A percentile compares a stretch with the other conserved stretches of the same genome.
phyloP scores from a whole-genome alignment of 1,284 basidiomycete genomes.

The Cystobasidium sp. region DNA sequence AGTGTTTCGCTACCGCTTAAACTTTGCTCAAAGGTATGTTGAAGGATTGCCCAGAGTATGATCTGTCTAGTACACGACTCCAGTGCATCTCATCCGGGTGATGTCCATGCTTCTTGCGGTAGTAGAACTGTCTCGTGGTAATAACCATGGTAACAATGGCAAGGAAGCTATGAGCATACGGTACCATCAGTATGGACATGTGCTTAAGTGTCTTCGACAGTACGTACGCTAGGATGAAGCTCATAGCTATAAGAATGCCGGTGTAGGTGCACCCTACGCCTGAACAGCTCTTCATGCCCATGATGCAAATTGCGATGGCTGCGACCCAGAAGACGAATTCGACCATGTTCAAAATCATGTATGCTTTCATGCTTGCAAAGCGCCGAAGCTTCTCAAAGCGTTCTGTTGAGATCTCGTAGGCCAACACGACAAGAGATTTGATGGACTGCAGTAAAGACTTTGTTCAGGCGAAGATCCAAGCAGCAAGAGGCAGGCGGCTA shows the following conservation, averaged over 20 bases:
- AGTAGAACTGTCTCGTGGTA: not conserved
- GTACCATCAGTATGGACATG: too few relatives aligned
- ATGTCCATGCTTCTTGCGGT: not conserved
- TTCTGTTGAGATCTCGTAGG: slow-evolving; percentile 11
- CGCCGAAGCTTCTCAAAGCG: not conserved
- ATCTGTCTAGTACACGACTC: slow-evolving; percentile 7
- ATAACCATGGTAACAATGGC: not conserved
- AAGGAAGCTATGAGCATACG: not conserved
- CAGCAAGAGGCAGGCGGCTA: not conserved
- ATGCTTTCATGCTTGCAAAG: slow-evolving; percentile 1
- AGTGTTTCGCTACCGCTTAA: not conserved
- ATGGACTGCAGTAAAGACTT: not conserved
- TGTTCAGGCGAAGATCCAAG: not conserved
- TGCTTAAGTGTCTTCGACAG: too few relatives aligned
- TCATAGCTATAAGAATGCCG: not conserved
- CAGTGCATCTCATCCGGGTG: slow-evolving; percentile 5
- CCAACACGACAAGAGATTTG: slow-evolving; percentile 13
- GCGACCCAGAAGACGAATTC: slow-evolving; percentile 30
- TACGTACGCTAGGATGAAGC: not conserved
- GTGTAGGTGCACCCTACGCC: slow-evolving; percentile 1
- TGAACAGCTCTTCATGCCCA: slow-evolving; percentile 8
- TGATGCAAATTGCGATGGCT: not conserved
- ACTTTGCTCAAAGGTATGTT: not conserved
- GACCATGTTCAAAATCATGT: slow-evolving; percentile 21
- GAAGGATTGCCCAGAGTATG: not conserved